These are phyloP conservation scores for Ramaria rubella DNA, from an alignment of 768 basidiomycete genomes.

Conservation along the genomic window DNA sequence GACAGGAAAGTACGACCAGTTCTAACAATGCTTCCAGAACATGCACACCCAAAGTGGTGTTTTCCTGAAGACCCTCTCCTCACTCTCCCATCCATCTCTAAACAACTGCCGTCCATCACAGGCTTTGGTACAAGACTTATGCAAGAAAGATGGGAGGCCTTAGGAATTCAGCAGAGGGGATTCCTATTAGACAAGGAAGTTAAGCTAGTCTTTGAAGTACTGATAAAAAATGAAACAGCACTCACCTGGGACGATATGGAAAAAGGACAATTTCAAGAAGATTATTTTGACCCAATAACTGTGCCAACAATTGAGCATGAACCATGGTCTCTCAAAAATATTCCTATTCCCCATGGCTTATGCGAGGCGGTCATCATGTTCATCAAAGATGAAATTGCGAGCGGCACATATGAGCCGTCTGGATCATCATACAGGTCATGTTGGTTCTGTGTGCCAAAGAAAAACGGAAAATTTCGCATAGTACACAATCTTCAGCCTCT, in stretches of 20 bases:
- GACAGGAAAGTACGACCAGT: constrained; percentile 24
- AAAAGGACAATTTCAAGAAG: constrained; percentile 17
- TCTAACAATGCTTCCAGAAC: constrained; percentile 21
- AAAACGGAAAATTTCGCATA: constrained; percentile 30
- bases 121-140: constrained; percentile 13
- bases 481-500: constrained; percentile 35
- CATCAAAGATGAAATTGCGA: constrained; percentile 26
- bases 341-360: constrained; percentile 33
- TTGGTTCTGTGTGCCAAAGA: constrained; percentile 37
- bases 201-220: constrained; percentile 27
- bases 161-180: constrained; percentile 10
- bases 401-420: constrained; percentile 33
- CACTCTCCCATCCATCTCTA: constrained; percentile 12
- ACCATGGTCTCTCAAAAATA: constrained; percentile 30
- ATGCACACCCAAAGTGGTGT: constrained; percentile 11
- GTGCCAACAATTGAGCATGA: constrained; percentile 31
- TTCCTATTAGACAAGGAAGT: constrained; percentile 31
- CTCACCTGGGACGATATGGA: constrained; percentile 15
- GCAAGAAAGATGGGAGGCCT: constrained; percentile 9
- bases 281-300: constrained; percentile 24
- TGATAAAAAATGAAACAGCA: constrained; percentile 17
- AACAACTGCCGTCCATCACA: constrained; percentile 7
- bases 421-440: constrained; percentile 29
- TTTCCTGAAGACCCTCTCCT: constrained; percentile 6
- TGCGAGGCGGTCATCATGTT: constrained; percentile 24